These are phyloP conservation scores for Neoscytalidium dimidiatum DNA, from an alignment of 2,329 filamentous ascomycete genomes.

Conservation along the genomic window DNA sequence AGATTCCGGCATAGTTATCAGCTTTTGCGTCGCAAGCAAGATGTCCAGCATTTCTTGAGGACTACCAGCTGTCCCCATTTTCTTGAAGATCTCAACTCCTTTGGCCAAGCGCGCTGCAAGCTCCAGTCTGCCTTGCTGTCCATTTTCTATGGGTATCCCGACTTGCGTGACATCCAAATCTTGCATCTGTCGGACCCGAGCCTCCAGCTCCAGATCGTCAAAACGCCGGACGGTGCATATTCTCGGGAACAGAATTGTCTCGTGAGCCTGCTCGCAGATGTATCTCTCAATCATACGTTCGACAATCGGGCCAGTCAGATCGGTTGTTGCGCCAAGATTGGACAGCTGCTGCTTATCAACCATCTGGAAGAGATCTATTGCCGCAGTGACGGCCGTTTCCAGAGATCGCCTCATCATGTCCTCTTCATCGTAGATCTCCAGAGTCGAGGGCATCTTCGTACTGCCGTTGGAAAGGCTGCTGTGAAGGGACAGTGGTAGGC, in stretches of 20 bases:
- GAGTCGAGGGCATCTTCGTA: constrained; percentile 35
- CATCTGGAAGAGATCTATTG: constrained; percentile 92
- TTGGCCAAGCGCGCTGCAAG: constrained; percentile 73
- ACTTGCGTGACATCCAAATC: constrained; percentile 93
- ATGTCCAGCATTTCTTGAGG: constrained; percentile 89
- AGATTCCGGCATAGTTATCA: constrained; percentile 62
- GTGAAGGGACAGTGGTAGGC: constrained; percentile 37
- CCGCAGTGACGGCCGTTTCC: constrained; percentile 88
- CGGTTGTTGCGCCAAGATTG: constrained; percentile 86
- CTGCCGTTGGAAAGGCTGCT: constrained; percentile 38
- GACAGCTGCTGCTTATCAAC: constrained; percentile 96
- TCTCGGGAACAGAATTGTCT: constrained; percentile 77
- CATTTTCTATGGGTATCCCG: constrained; percentile 81
- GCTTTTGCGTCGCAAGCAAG: constrained; percentile 78
- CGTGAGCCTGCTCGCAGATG: constrained; percentile 88
- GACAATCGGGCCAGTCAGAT: constrained; percentile 86
- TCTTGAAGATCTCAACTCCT: constrained; percentile 87
- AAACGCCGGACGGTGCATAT: constrained; percentile 74
- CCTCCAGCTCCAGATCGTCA: constrained; percentile 86
- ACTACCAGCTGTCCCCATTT: constrained; percentile 73
- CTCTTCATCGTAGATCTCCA: constrained; percentile 84
- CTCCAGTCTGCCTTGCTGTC: constrained; percentile 76
- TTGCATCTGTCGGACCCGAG: constrained; percentile 89
- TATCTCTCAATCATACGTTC: constrained; percentile 95
- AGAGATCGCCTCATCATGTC: constrained; percentile 84